phyloP scores from a whole-genome alignment of 1,284 basidiomycete species.

The Fistulinella cinereoalba region DNA sequence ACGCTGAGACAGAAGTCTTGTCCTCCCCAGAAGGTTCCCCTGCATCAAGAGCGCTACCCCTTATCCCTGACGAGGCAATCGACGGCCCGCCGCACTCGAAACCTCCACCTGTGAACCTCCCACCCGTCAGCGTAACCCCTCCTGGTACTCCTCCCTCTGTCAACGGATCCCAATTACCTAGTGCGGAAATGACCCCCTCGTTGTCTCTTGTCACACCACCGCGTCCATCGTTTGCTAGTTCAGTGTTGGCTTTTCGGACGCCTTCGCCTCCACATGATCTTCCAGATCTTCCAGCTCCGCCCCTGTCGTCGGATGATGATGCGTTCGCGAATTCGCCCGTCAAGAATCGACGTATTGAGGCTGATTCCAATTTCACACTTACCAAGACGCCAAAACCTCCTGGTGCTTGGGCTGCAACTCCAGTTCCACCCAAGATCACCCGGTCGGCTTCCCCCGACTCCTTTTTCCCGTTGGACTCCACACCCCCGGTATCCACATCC shows the following conservation, averaged over 20 bases:
- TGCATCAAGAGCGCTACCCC: conserved; percentile 3
- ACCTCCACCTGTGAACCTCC: neutral
- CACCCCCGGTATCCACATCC: conserved; percentile 29
- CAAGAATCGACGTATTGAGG: conserved; percentile 26
- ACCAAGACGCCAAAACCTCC: conserved; percentile 67
- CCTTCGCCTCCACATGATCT: conserved; percentile 59
- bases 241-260: conserved; percentile 52
- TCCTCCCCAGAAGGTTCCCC: conserved; percentile 25
- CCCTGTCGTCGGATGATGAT: conserved; percentile 49
- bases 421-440: conserved; percentile 35
- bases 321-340: conserved; percentile 22
- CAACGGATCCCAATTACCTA: conserved; percentile 1
- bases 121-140: conserved; percentile 20
- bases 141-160: conserved; percentile 23
- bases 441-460: conserved; percentile 20
- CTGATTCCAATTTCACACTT: conserved; percentile 33
- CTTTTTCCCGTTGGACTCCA: conserved; percentile 35
- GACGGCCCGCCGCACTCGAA: conserved; percentile 9
- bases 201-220: conserved; percentile 51
- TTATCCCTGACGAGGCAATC: conserved; percentile 9
- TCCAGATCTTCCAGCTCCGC: conserved; percentile 58
- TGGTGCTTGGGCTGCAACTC: conserved; percentile 66
- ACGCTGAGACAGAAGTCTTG: conserved; percentile 30
- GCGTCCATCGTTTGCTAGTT: conserved; percentile 40
- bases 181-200: conserved; percentile 15